Evolutionary conservation across 129 eudicot genomes (phyloP), one percentile per base, ranked within the genome.

Genomic region (Tagetes erecta): DNA sequence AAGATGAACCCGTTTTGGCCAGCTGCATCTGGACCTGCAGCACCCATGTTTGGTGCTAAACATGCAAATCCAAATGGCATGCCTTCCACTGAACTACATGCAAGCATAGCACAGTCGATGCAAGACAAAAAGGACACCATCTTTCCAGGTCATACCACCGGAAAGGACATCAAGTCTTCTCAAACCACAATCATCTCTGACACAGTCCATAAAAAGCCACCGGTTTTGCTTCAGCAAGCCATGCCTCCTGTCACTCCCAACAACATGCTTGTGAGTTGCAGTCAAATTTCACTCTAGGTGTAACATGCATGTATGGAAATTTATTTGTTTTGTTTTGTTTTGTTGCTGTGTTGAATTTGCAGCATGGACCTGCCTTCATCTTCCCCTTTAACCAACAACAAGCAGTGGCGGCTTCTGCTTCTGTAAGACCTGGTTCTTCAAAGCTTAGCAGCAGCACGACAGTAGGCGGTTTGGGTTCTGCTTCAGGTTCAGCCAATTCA

Each of bases 371-470:
- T 40, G 86, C 96, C 35, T 85, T 91, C 69, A 88, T 90, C 71
- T 94, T 94, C 81, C 96, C 95, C 0, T 76, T 95, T 77, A 87
- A 82, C 66, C 99, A 95, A 87, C 99, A 95, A 65, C 99, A 87
- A 68, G 90, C 90, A 4, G 88, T 89, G 1, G 85, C 82, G 35
- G 93, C 87, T 12, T 85, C 92, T 44, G 92, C 89, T 39, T 76
- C 93, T 76, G 85, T 82, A 14, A 78, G 96, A 11, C 92, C 92
- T 20, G 81, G 80, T 60, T 62, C 91, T 3, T 74, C 80, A 2
- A 88, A 88, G 80, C 45, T 72, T 53, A 65, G 83, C 27, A 73
- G 82, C 41, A 72, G 87, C 5, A 53, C 84, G 33, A 11, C 81
- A 11, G n/a, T 78, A 9, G 82, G 86, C 33, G 76, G 57, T 63